Conservation (phyloP, 139 green algal species). For the Ettlia oleoabundans region DNA sequence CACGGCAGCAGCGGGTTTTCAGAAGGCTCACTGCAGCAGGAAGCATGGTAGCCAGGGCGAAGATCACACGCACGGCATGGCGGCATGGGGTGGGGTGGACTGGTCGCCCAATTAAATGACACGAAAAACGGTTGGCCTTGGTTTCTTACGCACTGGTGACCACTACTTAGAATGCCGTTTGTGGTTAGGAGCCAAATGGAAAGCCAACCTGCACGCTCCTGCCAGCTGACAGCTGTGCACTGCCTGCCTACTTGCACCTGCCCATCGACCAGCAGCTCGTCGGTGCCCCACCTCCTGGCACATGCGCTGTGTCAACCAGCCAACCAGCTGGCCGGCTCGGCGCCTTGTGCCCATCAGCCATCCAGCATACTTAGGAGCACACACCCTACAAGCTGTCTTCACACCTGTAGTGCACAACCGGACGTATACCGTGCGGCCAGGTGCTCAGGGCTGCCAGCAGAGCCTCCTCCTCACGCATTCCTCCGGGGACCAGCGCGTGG, state of each 20-base stretch:
- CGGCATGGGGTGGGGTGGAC: background rate
- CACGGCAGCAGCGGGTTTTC: conserved; percentile 22
- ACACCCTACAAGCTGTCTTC: conserved; percentile 62
- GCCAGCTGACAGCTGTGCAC: no score
- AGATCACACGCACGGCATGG: background rate
- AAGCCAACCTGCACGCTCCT: no score
- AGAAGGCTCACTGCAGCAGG: conserved; percentile 38
- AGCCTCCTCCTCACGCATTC: conserved; percentile 57
- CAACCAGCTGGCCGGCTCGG: background rate
- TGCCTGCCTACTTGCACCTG: no score
- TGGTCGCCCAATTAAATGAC: no score
- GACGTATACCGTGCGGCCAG: conserved; percentile 65
- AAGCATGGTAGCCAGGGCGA: background rate
- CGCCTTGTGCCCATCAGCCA: background rate
- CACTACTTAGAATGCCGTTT: no score
- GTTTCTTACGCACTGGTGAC: no score
- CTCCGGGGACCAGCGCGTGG: conserved; percentile 43
- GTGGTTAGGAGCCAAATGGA: no score
- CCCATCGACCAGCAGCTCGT: no score
- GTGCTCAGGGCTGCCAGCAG: conserved; percentile 59
- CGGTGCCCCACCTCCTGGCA: no score
- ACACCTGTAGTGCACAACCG: conserved; percentile 72
- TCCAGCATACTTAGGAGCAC: background rate
- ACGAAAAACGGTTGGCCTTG: no score
- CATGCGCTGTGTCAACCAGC: no score